Conservation (phyloP, 2,329 filamentous ascomycete genomes). For the Grosmannia clavigera region DNA sequence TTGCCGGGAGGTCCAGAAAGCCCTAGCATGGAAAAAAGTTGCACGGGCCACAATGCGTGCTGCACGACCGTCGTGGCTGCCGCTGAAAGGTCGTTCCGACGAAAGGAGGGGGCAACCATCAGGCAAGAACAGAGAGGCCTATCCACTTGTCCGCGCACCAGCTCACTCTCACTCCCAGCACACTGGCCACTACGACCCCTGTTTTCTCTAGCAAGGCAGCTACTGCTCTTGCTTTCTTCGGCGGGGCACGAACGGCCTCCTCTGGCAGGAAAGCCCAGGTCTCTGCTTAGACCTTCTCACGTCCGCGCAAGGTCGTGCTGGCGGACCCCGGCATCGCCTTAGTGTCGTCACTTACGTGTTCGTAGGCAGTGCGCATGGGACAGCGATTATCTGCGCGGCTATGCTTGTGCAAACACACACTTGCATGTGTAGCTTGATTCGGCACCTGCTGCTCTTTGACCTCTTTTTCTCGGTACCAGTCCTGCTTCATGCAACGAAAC, state of each 20-base stretch:
- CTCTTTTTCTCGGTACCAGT: not conserved
- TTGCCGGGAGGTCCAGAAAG: not conserved
- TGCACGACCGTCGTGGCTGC: constrained; percentile 37
- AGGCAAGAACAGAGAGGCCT: not conserved
- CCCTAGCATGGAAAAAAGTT: not conserved
- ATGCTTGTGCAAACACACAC: not conserved
- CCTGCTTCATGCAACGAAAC: not conserved
- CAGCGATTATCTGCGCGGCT: not conserved
- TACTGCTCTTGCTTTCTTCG: too few species aligned
- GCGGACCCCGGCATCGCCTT: not conserved
- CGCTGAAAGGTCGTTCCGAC: constrained; percentile 25
- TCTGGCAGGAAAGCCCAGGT: too few species aligned
- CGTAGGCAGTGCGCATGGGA: not conserved
- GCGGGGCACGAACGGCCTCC: too few species aligned
- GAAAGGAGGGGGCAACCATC: constrained; percentile 3
- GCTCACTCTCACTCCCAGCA: not conserved
- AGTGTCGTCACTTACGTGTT: not conserved
- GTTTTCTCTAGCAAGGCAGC: not conserved
- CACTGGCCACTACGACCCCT: not conserved
- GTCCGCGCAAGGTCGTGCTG: too few species aligned
- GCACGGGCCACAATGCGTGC: constrained; percentile 15
- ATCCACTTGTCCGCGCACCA: not conserved
- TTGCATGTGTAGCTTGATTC: not conserved
- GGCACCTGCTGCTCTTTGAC: not conserved
- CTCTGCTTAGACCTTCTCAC: too few species aligned